Percentiles rank a stretch among this genome's conserved stretches.
phyloP scores from a whole-genome alignment of 2,329 filamentous ascomycete species.

The Aspergillus brasiliensis region DNA sequence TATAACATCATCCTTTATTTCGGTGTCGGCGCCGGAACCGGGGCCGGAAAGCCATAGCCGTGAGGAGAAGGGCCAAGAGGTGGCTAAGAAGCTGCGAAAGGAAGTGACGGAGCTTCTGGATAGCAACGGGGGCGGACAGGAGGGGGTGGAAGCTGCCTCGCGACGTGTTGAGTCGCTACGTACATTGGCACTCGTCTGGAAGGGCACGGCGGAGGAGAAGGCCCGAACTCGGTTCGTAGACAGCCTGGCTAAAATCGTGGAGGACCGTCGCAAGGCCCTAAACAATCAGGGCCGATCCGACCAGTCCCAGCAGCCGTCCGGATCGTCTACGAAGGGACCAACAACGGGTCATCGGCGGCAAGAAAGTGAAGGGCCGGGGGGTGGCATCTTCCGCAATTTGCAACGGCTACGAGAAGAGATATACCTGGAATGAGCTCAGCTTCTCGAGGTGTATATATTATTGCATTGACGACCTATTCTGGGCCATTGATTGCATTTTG shows the following conservation, averaged over 20 bases:
- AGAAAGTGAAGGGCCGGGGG: conserved; percentile 44
- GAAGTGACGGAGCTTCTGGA: conserved; percentile 72
- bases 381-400: conserved; percentile 56
- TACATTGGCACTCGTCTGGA: conserved; percentile 79
- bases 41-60: conserved; percentile 67
- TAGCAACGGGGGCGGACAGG: conserved; percentile 59
- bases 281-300: conserved; percentile 44
- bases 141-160: conserved; percentile 69
- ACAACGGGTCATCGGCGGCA: conserved; percentile 22
- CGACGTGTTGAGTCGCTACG: conserved; percentile 76
- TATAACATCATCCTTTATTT: conserved; percentile 81
- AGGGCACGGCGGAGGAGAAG: conserved; percentile 92
- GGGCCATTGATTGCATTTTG: neutral
- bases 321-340: conserved; percentile 5
- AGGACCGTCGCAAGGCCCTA: conserved; percentile 63
- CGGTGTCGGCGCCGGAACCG: conserved; percentile 81
- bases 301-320: conserved; percentile 20
- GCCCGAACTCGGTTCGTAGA: conserved; percentile 81
- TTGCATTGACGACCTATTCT: neutral
- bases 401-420: conserved; percentile 57
- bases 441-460: neutral
- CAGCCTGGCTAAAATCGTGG: conserved; percentile 74
- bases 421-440: conserved; percentile 48
- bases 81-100: conserved; percentile 63
- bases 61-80: conserved; percentile 84